phyloP scores from a whole-genome alignment of 108 stramenopile species.

The Epipyxis sp. region DNA sequence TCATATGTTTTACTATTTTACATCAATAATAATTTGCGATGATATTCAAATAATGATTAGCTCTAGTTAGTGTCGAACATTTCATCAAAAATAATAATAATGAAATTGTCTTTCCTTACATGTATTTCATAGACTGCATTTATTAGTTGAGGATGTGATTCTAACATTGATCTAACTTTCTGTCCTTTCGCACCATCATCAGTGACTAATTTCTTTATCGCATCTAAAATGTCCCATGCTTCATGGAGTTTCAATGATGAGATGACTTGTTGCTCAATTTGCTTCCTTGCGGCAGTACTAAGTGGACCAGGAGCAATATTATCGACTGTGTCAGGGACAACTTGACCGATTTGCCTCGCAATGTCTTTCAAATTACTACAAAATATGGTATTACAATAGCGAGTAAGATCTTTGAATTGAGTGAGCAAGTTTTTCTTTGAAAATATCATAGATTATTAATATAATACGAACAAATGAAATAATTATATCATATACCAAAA shows the following conservation, averaged over 20 bases:
- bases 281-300: background rate
- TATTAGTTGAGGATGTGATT: slow-evolving; percentile 9
- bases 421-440: too few relatives aligned
- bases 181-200: slow-evolving; percentile 7
- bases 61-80: too few relatives aligned
- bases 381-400: background rate
- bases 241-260: background rate
- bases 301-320: background rate
- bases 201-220: slow-evolving; percentile 14
- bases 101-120: too few relatives aligned
- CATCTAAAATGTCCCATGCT: slow-evolving; percentile 26
- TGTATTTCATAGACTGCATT: background rate
- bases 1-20: too few relatives aligned
- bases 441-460: too few relatives aligned
- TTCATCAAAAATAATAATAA: too few relatives aligned
- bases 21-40: too few relatives aligned
- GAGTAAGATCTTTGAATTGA: too few relatives aligned
- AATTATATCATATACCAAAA: too few relatives aligned
- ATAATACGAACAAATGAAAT: too few relatives aligned
- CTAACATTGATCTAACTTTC: background rate
- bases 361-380: slow-evolving; percentile 24
- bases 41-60: too few relatives aligned
- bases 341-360: slow-evolving; percentile 25
- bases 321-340: background rate
- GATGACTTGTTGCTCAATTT: background rate